These are phyloP conservation scores for Ciborinia camelliae DNA, from an alignment of 2,329 filamentous ascomycete genomes.

Conservation along the genomic window DNA sequence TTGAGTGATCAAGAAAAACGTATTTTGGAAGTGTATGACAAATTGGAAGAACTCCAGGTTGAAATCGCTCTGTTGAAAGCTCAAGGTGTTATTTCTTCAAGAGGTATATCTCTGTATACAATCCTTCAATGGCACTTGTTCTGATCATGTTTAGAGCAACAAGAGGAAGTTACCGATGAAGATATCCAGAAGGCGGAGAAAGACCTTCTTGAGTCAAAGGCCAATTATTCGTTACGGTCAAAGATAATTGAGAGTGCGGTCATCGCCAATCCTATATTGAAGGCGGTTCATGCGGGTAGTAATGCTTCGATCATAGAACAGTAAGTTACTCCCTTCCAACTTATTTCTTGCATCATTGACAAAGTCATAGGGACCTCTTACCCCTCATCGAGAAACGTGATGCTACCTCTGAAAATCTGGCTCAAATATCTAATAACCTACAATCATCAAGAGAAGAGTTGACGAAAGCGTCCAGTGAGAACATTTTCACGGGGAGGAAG, in stretches of 20 bases:
- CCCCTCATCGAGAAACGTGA: constrained; percentile 67
- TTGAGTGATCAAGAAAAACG: constrained; percentile 65
- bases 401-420: constrained; percentile 58
- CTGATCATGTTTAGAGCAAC: constrained; percentile 28
- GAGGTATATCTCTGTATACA: constrained; percentile 25
- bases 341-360: constrained; percentile 20
- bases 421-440: constrained; percentile 54
- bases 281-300: constrained; percentile 68
- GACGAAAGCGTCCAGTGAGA: constrained; percentile 55
- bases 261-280: constrained; percentile 70
- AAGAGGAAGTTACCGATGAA: constrained; percentile 44
- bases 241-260: constrained; percentile 66
- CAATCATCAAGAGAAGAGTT: constrained; percentile 51
- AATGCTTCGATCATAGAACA: constrained; percentile 64
- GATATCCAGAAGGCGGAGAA: constrained; percentile 57
- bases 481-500: constrained; percentile 51
- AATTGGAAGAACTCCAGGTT: constrained; percentile 66
- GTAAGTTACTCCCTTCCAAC: constrained; percentile 43
- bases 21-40: constrained; percentile 67
- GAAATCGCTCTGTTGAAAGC: constrained; percentile 64
- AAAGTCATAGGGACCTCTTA: constrained; percentile 46
- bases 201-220: constrained; percentile 64
- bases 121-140: constrained; percentile 11
- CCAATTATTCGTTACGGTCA: constrained; percentile 66
- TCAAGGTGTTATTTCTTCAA: constrained; percentile 35